Base-by-base conservation (phyloP, 1,139 yeast species). In the Starmera stellimalicola region DNA sequence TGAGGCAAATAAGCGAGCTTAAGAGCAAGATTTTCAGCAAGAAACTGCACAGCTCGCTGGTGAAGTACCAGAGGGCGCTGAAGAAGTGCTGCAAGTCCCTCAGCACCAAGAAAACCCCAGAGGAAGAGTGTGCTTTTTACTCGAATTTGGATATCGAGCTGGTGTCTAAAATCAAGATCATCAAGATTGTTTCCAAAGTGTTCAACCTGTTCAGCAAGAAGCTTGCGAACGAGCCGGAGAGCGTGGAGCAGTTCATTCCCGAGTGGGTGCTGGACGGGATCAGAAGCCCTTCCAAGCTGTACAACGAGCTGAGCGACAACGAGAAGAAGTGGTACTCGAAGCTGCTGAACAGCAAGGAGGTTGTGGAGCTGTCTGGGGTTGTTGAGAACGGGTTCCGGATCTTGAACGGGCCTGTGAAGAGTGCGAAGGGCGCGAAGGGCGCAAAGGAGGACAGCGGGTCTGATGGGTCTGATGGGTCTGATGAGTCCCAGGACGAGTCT, bases 341-440 rank as follows among this genome's bases (percentile, higher is more conserved):
- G 37, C 40, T 80, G 14, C 73, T 79, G 70, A 81, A 81, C 46
- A 63, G 65, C 37, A 71, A 72, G 36, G 58, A 61, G 7, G 56
- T 77, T 12, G 74, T 72, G 45, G 58, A 58, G 12, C 49, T 66
- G 2, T 47, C 74, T 18, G 61, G 57, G 7, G 70, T 66, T 16
- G 64, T 75, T 31, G 81, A 76, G 34, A 62, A 70, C 59, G 69
- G 79, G 31, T 70, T 82, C 52, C 71, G 66, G 44, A 54, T 72
- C 34, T 72, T 80, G 3, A 57, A 79, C 43, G 87, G 85, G 7
- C 62, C 73, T 36, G 67, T 74, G 33, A 65, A 68, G 30, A 65
- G 61, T 36, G 61, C 66, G 34, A 62, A 60, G 36, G 60, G 54
- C 15, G 50, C 50, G 15, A 37, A 37, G 26, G 43, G 39, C 10